A percentile compares a stretch with the other conserved stretches of the same genome.
phyloP scores from a whole-genome alignment of 73 alveolate genomes.

The Paramecium bursaria region DNA sequence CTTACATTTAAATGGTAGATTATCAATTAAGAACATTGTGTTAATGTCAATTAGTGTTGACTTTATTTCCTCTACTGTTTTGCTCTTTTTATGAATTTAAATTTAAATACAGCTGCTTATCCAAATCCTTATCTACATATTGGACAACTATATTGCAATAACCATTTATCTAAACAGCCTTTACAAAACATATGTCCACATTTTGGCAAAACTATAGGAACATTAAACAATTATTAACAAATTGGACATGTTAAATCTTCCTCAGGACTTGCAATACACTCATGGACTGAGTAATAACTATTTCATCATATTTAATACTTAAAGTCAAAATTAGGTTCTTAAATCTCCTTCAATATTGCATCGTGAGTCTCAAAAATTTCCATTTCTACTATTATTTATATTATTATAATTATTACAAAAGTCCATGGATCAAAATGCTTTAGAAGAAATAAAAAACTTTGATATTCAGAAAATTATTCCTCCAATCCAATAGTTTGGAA shows the following conservation, averaged over 20 bases:
- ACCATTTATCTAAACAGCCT: conserved; percentile 47
- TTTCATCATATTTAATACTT: too few species aligned
- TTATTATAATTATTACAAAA: not conserved
- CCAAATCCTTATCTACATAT: conserved; percentile 23
- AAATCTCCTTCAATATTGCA: not conserved
- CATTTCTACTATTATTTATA: not conserved
- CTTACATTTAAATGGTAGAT: conserved; percentile 8
- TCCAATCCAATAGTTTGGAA: not conserved
- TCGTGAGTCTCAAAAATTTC: too few species aligned
- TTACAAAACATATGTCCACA: conserved; percentile 38
- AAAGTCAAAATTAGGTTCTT: not conserved
- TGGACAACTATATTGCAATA: conserved; percentile 11
- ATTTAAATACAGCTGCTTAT: not conserved
- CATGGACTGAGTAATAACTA: not conserved
- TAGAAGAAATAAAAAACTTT: not conserved
- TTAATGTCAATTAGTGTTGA: conserved; percentile 14
- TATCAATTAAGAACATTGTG: conserved; percentile 44
- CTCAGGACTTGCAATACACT: not conserved
- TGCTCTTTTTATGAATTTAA: not conserved
- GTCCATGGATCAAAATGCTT: not conserved
- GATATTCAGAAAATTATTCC: too few species aligned
- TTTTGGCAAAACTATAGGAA: conserved; percentile 20
- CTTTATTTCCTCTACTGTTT: not conserved
- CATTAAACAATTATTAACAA: conserved; percentile 5
- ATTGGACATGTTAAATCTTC: conserved; percentile 24